Evolutionary conservation across 495 filamentous ascomycete species (phyloP), one percentile per base, ranked within the genome.

Genomic region (Penicillium atrosanguineum): DNA sequence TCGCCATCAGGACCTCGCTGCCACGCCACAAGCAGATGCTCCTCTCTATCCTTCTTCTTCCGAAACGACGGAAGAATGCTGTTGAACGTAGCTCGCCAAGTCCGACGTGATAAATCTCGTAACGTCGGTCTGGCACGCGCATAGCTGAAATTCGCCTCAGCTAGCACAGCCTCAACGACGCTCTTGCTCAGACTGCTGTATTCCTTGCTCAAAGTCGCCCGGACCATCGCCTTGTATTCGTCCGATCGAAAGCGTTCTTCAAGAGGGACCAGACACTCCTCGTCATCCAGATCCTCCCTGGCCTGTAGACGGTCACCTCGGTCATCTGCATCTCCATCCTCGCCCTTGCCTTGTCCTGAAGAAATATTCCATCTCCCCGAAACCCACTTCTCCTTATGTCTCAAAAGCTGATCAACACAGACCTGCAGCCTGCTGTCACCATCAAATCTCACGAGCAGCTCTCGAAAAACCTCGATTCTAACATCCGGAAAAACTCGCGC

Each of bases 81-180:
- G 46, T 86, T 85, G 52, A 98, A 76, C 20, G 87, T 86, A 54
- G 86, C 90, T 9, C 90, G 82, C 94, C 94, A 98, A 19, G 89
- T 93, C 64, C 85, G 90, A 21, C 82, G 79, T 25, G 87, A 84
- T 3, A 97, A 68, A n/a, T 81, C 79, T 23, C 86, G 82, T 14
- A 98, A 80, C 0, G 82, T 89, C 36, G 83, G 82, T 29, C 91
- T 79, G 4, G 90, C 85, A n/a, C 84, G 81, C 4, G 83, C 78
- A 62, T 97, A 97, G 28, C 85, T 90, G 67, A 87, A 88, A 65
- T 98, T 98, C 59, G 81, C 81, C 66, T 98, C 94, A 20, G 92
- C 93, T 43, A 98, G 78, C 2, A 98, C 91, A 7, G 87, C 92
- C 38, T 89, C 85, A 58, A 97, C 86, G 4, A 90, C 83, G 41